Conservation (phyloP, 2,329 filamentous ascomycete genomes). For the Colletotrichum incanum region DNA sequence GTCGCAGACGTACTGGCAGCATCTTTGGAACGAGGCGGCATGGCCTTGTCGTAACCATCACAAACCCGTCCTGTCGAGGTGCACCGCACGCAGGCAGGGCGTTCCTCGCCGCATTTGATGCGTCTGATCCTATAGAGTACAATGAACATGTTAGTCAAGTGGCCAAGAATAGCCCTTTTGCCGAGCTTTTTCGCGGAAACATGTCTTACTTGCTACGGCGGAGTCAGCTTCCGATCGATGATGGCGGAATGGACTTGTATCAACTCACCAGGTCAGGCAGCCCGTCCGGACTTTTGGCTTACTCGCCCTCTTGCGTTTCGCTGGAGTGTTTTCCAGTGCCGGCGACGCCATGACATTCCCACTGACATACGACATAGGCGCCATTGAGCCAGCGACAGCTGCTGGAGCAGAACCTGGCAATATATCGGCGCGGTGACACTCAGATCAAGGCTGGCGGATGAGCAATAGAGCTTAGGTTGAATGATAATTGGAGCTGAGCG, state of each 20-base stretch:
- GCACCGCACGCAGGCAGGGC: conserved; percentile 54
- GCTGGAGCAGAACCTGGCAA: not conserved
- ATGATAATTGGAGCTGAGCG: too few species aligned
- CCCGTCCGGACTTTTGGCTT: conserved; percentile 58
- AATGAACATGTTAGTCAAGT: conserved; percentile 13
- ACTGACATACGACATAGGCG: conserved; percentile 5
- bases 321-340: not conserved
- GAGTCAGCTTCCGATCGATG: conserved; percentile 12
- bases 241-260: not conserved
- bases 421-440: not conserved
- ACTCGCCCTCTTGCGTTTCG: conserved; percentile 52
- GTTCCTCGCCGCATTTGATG: conserved; percentile 55
- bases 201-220: conserved; percentile 49
- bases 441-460: not conserved
- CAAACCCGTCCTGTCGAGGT: conserved; percentile 53
- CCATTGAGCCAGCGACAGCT: conserved; percentile 7
- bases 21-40: conserved; percentile 19
- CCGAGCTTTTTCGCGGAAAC: not conserved
- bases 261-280: conserved; percentile 57
- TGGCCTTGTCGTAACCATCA: conserved; percentile 53
- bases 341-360: not conserved
- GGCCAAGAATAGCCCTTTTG: not conserved
- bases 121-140: conserved; percentile 55
- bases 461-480: not conserved
- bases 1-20: not conserved